Evolutionary conservation across 768 basidiomycete species (phyloP), one percentile per base, ranked within the genome.

Genomic region (Suillus ampliporus): DNA sequence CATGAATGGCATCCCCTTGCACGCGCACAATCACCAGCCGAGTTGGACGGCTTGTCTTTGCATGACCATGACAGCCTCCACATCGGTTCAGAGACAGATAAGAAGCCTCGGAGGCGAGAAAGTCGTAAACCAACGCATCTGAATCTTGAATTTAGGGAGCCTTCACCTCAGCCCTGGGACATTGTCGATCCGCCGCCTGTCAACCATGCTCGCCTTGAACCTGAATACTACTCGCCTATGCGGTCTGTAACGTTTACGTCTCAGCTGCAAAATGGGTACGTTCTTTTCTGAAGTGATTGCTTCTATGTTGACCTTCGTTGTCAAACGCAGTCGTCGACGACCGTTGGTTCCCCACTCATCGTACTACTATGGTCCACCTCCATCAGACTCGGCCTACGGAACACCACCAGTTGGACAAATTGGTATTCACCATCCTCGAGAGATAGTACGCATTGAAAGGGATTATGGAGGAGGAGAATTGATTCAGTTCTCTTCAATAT

Each of bases 401-500:
- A 92, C 90, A 0, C 77, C 82, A 2, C 94, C 94, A 10, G 78
- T 90, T 7, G 97, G 97, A 1, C 88, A 89, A 57, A 90, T 99
- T 61, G 96, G 95, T 3, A 77, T 89, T 26, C 93, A 97, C 72
- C 89, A 93, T 68, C 96, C 97, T 17, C 87, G 96, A 58, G 97
- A 98, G 78, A 86, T 99, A 62, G 79, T 99, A 57, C 83, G 97
- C 50, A 80, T 99, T 46, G 97, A 99, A 75, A 80, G 97, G 58
- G 97, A 99, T 74, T 99, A 97, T 74, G 86, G 81, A 15, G 89
- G 89, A 1, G 97, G 97, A 3, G 97, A 99, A 72, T 80, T 96
- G 8, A 84, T 89, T 35, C 97, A 98, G 77, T 97, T 99, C 74
- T 84, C 92, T 38, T 85, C 94, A 0, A 86, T 89, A 66, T 99